Conservation (phyloP, 495 filamentous ascomycete genomes). For the Hypoxylon lenormandii region DNA sequence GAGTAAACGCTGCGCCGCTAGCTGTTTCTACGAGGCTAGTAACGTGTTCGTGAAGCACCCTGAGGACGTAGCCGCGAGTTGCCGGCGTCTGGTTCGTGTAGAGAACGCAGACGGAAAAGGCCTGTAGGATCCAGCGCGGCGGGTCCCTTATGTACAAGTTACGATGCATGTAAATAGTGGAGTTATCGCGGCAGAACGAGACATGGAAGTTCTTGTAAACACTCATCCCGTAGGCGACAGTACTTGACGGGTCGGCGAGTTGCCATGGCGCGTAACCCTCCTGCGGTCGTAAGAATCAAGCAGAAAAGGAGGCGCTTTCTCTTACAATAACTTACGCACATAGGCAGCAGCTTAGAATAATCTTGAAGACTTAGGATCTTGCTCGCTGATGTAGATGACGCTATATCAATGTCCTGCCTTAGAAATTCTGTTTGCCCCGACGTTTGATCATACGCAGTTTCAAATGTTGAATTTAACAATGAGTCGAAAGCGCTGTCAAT, state of each 20-base stretch:
- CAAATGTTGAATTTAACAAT: constrained; percentile 20
- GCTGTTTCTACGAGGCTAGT: constrained; percentile 38
- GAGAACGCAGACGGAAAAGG: constrained; percentile 49
- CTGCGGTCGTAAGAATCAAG: constrained; percentile 33
- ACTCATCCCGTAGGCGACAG: constrained; percentile 44
- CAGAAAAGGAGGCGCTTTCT: not conserved
- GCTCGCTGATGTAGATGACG: constrained; percentile 6
- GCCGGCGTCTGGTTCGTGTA: constrained; percentile 50
- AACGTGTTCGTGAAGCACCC: constrained; percentile 44
- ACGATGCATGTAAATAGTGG: constrained; percentile 53
- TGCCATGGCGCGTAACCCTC: constrained; percentile 51
- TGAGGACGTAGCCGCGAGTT: constrained; percentile 50
- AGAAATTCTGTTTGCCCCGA: not conserved
- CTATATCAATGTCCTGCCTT: constrained; percentile 8
- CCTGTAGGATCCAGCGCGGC: constrained; percentile 49
- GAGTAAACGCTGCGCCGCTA: constrained; percentile 22
- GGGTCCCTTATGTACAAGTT: constrained; percentile 50
- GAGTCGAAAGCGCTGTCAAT: constrained; percentile 26
- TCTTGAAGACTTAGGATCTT: constrained; percentile 21
- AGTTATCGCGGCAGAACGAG: constrained; percentile 45
- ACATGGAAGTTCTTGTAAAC: constrained; percentile 44
- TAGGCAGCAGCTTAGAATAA: constrained; percentile 41
- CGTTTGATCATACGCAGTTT: constrained; percentile 1
- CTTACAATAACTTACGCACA: constrained; percentile 44
- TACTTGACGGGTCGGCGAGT: constrained; percentile 50